A percentile compares a stretch with the other conserved stretches of the same genome.
Conservation (phyloP, 768 basidiomycete species). For the Phaeotremella skinneri region DNA sequence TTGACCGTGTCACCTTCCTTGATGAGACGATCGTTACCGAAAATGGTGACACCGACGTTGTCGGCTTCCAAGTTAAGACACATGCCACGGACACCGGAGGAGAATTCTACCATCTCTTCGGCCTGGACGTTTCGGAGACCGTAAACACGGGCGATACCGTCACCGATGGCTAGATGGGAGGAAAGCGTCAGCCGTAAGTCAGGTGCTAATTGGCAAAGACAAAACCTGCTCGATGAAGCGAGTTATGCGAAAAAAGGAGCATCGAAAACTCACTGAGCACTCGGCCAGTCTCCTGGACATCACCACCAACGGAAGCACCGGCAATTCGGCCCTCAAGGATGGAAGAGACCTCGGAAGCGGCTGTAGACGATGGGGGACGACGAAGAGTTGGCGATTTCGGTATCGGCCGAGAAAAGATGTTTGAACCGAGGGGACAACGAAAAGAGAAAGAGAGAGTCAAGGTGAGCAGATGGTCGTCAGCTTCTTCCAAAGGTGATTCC, state of each 20-base stretch:
- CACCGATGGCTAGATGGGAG: slow-evolving; percentile 81
- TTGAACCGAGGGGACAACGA: not conserved
- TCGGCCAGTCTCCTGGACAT: slow-evolving; percentile 98
- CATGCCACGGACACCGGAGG: slow-evolving; percentile 99
- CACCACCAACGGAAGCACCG: slow-evolving; percentile 81
- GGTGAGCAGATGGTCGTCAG: not conserved
- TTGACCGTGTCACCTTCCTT: slow-evolving; percentile 99
- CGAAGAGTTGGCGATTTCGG: not conserved
- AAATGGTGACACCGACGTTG: slow-evolving; percentile 99
- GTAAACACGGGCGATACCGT: slow-evolving; percentile 91
- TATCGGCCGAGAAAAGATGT: not conserved
- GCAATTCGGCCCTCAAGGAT: slow-evolving; percentile 98
- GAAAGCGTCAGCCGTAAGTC: slow-evolving; percentile 2
- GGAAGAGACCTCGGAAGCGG: slow-evolving; percentile 98
- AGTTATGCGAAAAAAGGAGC: not conserved
- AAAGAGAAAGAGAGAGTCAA: slow-evolving; percentile 24
- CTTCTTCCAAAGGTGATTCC: not conserved
- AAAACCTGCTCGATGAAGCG: not conserved
- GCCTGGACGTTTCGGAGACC: slow-evolving; percentile 95
- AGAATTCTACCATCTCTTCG: slow-evolving; percentile 99
- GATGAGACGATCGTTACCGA: slow-evolving; percentile 80
- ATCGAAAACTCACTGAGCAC: slow-evolving; percentile 77
- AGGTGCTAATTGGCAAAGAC: not conserved
- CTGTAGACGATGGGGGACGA: slow-evolving; percentile 55
- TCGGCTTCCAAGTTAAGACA: slow-evolving; percentile 99